phyloP scores from a whole-genome alignment of 2,329 filamentous ascomycete genomes.

The Beauveria pseudobassiana region DNA sequence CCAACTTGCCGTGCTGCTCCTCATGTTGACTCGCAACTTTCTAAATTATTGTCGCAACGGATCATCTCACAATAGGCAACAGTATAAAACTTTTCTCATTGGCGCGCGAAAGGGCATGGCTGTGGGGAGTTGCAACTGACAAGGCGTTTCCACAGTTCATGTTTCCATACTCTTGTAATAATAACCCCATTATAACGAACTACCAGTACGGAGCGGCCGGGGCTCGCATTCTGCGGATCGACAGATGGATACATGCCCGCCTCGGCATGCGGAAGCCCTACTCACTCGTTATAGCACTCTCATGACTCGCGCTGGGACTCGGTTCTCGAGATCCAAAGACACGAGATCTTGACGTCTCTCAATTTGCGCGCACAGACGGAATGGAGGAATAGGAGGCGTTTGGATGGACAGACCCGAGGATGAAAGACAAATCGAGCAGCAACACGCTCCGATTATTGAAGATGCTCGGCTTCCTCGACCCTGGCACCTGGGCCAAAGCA shows the following conservation, averaged over 20 bases:
- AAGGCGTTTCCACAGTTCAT: not conserved
- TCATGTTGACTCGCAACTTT: no score
- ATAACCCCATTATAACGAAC: not conserved
- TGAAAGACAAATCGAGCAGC: not conserved
- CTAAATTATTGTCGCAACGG: not conserved
- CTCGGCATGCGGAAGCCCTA: no score
- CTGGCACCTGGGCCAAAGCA: not conserved
- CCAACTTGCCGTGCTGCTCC: no score
- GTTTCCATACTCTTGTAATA: not conserved
- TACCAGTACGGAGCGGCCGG: not conserved
- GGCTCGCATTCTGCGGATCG: not conserved
- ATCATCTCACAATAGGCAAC: not conserved
- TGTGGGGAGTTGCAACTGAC: not conserved
- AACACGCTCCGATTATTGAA: not conserved
- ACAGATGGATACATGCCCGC: not conserved
- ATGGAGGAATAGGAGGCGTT: no score
- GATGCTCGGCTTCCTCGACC: not conserved
- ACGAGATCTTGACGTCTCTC: no score
- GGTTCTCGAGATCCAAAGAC: no score
- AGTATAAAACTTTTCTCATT: conserved; percentile 2
- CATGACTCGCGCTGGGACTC: no score
- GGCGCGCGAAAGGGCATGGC: not conserved
- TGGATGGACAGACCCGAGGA: no score
- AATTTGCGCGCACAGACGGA: no score
- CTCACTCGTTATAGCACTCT: no score